Evolutionary conservation across 768 basidiomycete species (phyloP).

Genomic region (Auricularia sp.): DNA sequence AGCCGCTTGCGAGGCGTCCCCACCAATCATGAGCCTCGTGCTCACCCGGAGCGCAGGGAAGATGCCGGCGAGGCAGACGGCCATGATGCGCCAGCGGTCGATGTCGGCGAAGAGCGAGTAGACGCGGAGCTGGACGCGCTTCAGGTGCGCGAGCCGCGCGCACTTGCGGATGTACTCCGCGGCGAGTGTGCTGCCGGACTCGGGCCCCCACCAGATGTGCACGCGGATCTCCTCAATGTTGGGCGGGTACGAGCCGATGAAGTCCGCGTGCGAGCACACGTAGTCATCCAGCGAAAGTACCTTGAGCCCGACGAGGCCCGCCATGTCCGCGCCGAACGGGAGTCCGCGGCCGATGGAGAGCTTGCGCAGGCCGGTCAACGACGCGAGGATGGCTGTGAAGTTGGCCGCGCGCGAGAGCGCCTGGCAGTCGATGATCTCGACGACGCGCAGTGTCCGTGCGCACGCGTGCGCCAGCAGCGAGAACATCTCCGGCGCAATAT

Average conservation of each 20-base stretch:
- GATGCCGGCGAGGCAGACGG: neutral
- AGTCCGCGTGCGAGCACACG: neutral
- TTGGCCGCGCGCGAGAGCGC: neutral
- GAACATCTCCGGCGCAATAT: constrained; percentile 1
- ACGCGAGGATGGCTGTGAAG: neutral
- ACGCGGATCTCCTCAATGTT: neutral
- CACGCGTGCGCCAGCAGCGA: neutral
- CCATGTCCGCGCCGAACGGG: neutral
- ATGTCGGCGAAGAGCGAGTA: neutral
- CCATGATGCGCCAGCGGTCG: constrained; percentile 1
- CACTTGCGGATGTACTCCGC: neutral
- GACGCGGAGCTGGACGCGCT: constrained; percentile 1
- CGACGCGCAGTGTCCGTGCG: neutral
- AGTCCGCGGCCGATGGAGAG: constrained; percentile 1
- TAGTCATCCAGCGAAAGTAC: constrained; percentile 1
- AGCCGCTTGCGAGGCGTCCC: neutral
- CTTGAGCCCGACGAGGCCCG: neutral
- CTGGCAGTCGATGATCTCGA: constrained; percentile 3
- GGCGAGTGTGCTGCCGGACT: neutral
- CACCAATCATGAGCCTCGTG: neutral
- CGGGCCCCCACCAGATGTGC: constrained; percentile 1
- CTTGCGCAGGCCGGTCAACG: neutral
- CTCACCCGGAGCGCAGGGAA: neutral
- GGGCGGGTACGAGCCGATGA: neutral
- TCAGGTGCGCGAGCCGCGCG: neutral